phyloP scores from a whole-genome alignment of 768 basidiomycete genomes.

The Boletus eberwhitei region DNA sequence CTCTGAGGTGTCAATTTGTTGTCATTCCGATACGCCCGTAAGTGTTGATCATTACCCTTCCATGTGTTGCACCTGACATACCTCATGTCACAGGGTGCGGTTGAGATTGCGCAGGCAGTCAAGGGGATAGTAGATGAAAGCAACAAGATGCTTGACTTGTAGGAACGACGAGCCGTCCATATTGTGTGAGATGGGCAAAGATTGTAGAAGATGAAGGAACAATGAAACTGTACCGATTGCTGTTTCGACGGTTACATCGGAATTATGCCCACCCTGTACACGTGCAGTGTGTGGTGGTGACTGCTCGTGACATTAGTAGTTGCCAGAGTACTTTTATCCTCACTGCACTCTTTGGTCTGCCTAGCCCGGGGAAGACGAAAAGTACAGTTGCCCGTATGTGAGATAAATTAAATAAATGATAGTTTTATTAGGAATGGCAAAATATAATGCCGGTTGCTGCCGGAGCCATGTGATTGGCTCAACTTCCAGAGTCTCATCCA shows the following conservation, averaged over 20 bases:
- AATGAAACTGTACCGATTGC: neutral
- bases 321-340: too few species aligned
- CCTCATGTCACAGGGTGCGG: slow-evolving; percentile 41
- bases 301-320: too few species aligned
- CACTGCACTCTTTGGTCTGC: too few species aligned
- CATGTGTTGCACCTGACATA: neutral
- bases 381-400: too few species aligned
- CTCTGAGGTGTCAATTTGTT: slow-evolving; percentile 56
- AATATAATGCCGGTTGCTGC: slow-evolving; percentile 1
- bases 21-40: slow-evolving; percentile 64
- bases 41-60: slow-evolving; percentile 16
- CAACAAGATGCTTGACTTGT: slow-evolving; percentile 31
- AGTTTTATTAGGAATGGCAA: neutral
- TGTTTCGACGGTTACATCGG: neutral
- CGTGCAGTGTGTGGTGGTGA: too few species aligned
- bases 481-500: neutral
- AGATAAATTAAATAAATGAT: neutral
- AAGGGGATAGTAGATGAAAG: slow-evolving; percentile 55
- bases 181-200: neutral
- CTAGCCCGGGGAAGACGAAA: too few species aligned
- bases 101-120: slow-evolving; percentile 49
- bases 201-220: neutral
- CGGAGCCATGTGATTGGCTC: slow-evolving; percentile 19
- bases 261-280: too few species aligned
- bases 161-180: neutral